Base-by-base conservation (phyloP, 2,329 filamentous ascomycete genomes). In the Xylaria sp. region DNA sequence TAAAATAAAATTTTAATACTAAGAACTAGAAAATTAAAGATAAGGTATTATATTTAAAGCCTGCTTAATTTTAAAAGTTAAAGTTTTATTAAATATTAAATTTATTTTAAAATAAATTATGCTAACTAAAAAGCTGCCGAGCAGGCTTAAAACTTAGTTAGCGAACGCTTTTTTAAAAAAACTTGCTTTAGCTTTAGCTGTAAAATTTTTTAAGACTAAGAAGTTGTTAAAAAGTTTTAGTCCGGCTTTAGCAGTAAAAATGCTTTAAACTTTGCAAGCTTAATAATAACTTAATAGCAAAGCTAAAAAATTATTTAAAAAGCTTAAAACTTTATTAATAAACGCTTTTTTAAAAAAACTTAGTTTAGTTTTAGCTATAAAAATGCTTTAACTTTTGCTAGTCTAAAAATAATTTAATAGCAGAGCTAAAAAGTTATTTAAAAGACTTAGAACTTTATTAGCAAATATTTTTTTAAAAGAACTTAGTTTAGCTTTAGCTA, bases 21-120 rank as follows among this genome's bases (percentile, higher is more conserved):
- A 6, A 44, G 42, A 21, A 44, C n/a, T n/a, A n/a, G n/a, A 44
- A 44, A 44, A 44, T 6, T 44, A n/a, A n/a, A n/a, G 42, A 44
- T 44, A n/a, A 44, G n/a, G 16, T 21, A n/a, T 44, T 44, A 44
- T 44, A 44, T 44, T 44, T 44, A 44, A 44, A 44, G 42, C 42
- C 35, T 6, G 42, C 1, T 44, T 44, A 13, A 44, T 44, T 44
- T 44, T 44, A 18, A 16, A 13, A 44, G 10, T 44, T 18, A 44
- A 13, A 44, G 42, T 29, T 44, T 44, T 6, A 44, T 44, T 44
- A 6, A 44, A 44, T 6, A 44, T 44, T 6, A 44, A 44, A 44
- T 44, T 44, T 6, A 44, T 44, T 6, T 44, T 6, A 44, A n/a
- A 44, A 44, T 44, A 13, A 44, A 13, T 18, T 6, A 6, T 18